Evolutionary conservation across 1,284 basidiomycete genomes (phyloP).

Genomic region (Somion occarium): DNA sequence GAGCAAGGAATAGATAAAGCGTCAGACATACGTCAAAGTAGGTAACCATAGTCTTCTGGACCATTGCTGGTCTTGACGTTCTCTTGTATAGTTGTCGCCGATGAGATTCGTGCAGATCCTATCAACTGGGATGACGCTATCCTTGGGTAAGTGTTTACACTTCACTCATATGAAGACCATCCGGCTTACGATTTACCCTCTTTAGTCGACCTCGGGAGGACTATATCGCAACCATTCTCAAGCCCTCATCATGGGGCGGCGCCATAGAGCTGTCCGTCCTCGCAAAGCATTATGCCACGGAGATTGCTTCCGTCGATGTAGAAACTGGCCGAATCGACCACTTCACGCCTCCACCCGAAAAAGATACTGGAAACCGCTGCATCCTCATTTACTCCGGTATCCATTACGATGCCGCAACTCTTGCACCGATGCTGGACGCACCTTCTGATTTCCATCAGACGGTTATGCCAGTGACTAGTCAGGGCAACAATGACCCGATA

Average conservation of each 20-base stretch:
- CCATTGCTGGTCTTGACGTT: not conserved
- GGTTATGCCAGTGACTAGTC: constrained; percentile 60
- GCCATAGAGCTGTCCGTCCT: constrained; percentile 88
- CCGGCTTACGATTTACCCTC: too few relatives aligned
- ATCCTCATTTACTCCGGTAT: constrained; percentile 90
- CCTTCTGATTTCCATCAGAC: constrained; percentile 87
- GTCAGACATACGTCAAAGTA: constrained; percentile 61
- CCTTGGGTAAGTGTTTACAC: constrained; percentile 56
- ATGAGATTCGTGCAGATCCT: constrained; percentile 69
- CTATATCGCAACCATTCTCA: constrained; percentile 79
- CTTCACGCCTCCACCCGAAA: constrained; percentile 56
- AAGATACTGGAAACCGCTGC: constrained; percentile 36
- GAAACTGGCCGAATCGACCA: constrained; percentile 87
- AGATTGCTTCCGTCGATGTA: constrained; percentile 89
- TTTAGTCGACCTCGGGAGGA: constrained; percentile 62
- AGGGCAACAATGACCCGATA: constrained; percentile 46
- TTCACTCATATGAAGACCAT: not conserved
- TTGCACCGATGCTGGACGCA: constrained; percentile 73
- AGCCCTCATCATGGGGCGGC: constrained; percentile 85
- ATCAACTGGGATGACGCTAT: constrained; percentile 79
- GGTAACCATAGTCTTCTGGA: constrained; percentile 16
- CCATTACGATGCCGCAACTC: constrained; percentile 86
- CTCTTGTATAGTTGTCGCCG: constrained; percentile 63
- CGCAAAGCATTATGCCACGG: constrained; percentile 73
- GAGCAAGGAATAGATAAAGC: constrained; percentile 74